These are phyloP conservation scores for Alternaria infectoria DNA, from an alignment of 2,329 filamentous ascomycete species.

Conservation along the genomic window DNA sequence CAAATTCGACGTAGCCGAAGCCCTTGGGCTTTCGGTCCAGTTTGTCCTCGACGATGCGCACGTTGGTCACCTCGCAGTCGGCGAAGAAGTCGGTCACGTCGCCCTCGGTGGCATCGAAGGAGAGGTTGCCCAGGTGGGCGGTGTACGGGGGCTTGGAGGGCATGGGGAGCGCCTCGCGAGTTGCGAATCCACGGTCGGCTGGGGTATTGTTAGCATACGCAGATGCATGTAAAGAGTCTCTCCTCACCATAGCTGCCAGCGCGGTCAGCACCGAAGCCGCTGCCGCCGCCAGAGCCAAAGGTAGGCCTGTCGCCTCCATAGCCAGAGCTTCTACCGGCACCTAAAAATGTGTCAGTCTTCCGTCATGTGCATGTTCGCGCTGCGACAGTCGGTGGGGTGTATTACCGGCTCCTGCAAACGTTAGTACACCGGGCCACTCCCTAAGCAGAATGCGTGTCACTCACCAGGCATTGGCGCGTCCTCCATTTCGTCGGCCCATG, in stretches of 20 bases:
- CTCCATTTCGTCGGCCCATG: constrained; percentile 99
- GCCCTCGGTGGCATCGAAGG: constrained; percentile 87
- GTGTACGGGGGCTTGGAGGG: constrained; percentile 94
- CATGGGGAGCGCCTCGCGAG: constrained; percentile 80
- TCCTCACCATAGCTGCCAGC: constrained; percentile 48
- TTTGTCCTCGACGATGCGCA: constrained; percentile 96
- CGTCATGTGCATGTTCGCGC: neutral
- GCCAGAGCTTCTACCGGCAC: constrained; percentile 50
- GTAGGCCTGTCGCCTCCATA: constrained; percentile 59
- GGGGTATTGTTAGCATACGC: constrained; percentile 17
- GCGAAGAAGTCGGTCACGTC: constrained; percentile 86
- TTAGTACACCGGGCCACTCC: constrained; percentile 25
- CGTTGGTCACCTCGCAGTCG: constrained; percentile 83
- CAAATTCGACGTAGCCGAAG: constrained; percentile 97
- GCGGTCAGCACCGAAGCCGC: constrained; percentile 48
- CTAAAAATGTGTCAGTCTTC: constrained; percentile 29
- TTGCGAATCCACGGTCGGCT: constrained; percentile 42
- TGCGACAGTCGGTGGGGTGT: constrained; percentile 6
- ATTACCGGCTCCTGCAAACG: constrained; percentile 39
- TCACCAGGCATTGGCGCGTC: constrained; percentile 77
- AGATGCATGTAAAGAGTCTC: neutral
- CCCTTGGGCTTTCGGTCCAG: constrained; percentile 93
- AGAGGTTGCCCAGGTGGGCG: constrained; percentile 93
- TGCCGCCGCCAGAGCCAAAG: constrained; percentile 50
- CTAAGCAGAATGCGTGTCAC: constrained; percentile 41